These are phyloP conservation scores for Pythium pyrilobum DNA, from an alignment of 352 stramenopile genomes.

Conservation along the genomic window DNA sequence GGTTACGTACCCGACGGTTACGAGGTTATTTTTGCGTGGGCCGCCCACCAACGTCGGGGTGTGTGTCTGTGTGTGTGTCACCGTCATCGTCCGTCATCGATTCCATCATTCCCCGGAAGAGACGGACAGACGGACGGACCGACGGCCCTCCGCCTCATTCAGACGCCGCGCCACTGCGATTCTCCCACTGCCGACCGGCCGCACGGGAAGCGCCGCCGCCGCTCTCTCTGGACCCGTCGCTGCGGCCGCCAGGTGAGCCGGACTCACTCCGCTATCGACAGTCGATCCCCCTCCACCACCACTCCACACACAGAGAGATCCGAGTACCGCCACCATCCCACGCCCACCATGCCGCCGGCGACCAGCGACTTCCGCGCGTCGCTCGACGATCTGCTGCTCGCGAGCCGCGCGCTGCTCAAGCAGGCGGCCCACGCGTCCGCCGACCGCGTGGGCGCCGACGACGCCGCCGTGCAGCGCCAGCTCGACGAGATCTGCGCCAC, in stretches of 20 bases:
- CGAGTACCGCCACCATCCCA: background rate
- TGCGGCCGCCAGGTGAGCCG: too few species aligned
- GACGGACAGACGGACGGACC: background rate
- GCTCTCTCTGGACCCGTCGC: too few species aligned
- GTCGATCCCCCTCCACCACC: background rate
- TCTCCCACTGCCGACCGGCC: too few species aligned
- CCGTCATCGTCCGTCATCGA: slow-evolving; percentile 4
- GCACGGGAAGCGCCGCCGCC: too few species aligned
- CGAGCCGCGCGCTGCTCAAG: slow-evolving; percentile 16
- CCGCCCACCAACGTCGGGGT: too few species aligned
- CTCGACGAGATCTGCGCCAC: slow-evolving; percentile 16
- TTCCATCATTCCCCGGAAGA: background rate
- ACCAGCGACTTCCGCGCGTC: slow-evolving; percentile 10
- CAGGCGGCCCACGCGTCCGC: background rate
- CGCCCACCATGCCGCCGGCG: background rate
- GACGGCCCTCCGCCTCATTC: too few species aligned
- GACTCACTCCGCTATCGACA: too few species aligned
- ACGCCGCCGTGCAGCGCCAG: slow-evolving; percentile 4
- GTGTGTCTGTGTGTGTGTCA: too few species aligned
- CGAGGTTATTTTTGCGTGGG: too few species aligned
- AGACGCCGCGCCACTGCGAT: too few species aligned
- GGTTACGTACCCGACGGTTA: too few species aligned
- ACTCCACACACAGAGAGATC: background rate
- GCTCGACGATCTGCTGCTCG: slow-evolving; percentile 18
- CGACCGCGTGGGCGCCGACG: background rate